Evolutionary conservation across 306 rosid species (phyloP).

Genomic region (Ceratonia siliqua): DNA sequence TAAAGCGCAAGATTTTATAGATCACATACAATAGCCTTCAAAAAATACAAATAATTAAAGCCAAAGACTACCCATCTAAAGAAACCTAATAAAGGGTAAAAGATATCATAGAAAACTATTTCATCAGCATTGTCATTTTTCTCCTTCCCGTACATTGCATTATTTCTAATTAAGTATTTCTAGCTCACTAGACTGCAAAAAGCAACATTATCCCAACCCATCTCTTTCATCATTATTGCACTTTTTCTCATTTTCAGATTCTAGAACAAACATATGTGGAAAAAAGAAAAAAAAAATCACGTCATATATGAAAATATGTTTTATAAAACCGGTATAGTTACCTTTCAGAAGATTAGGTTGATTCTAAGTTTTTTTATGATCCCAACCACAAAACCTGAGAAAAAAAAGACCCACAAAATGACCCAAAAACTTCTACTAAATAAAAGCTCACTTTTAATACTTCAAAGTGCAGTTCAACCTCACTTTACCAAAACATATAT

Average conservation of each 20-base stretch:
- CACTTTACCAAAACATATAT: background rate
- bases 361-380: background rate
- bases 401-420: background rate
- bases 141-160: too few relatives aligned
- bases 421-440: background rate
- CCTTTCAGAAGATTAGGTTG: background rate
- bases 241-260: background rate
- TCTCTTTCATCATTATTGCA: slow-evolving; percentile 6
- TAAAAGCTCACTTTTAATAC: background rate
- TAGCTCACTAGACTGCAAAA: slow-evolving; percentile 10
- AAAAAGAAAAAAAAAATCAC: too few relatives aligned
- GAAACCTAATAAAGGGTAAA: background rate
- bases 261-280: background rate
- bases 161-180: background rate
- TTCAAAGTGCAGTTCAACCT: slow-evolving; percentile 15
- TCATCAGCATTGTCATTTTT: background rate
- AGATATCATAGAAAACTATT: background rate
- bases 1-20: slow-evolving; percentile 3
- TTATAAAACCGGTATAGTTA: background rate
- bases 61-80: background rate
- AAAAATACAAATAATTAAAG: background rate
- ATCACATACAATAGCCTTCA: slow-evolving; percentile 9
- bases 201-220: background rate
- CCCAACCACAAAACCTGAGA: background rate
- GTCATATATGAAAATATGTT: background rate